phyloP scores from a whole-genome alignment of 345 rosid genomes.

The Eutrema yunnanense region DNA sequence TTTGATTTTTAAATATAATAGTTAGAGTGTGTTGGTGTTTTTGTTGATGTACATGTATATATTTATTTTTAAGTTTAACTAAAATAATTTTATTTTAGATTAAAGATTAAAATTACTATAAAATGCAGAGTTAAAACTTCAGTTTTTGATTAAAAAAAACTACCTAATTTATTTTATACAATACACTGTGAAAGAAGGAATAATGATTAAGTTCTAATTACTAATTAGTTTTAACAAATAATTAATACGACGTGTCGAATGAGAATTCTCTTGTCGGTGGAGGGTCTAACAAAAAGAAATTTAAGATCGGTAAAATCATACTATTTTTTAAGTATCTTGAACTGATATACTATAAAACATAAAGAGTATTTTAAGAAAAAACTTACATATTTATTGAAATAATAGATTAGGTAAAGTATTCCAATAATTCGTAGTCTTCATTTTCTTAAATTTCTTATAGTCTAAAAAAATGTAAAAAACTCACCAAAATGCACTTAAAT shows the following conservation, averaged over 20 bases:
- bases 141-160: not conserved
- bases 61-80: not conserved
- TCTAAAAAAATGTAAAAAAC: not conserved
- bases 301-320: not conserved
- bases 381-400: not conserved
- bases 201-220: not conserved
- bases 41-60: not conserved
- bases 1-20: not conserved
- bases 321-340: not conserved
- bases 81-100: not conserved
- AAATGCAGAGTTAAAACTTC: not conserved
- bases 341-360: not conserved
- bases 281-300: not conserved
- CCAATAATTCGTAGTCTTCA: not conserved
- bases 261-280: slow-evolving; percentile 15
- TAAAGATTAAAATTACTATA: not conserved
- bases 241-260: slow-evolving; percentile 1
- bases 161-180: not conserved
- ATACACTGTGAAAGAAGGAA: not conserved
- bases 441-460: not conserved
- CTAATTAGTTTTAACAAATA: not conserved
- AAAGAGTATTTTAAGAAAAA: not conserved
- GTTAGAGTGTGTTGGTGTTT: not conserved
- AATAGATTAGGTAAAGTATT: not conserved
- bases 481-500: slow-evolving; percentile 10